Conservation (phyloP, 305 asterid genomes). For the Fraxinus angustifolia region DNA sequence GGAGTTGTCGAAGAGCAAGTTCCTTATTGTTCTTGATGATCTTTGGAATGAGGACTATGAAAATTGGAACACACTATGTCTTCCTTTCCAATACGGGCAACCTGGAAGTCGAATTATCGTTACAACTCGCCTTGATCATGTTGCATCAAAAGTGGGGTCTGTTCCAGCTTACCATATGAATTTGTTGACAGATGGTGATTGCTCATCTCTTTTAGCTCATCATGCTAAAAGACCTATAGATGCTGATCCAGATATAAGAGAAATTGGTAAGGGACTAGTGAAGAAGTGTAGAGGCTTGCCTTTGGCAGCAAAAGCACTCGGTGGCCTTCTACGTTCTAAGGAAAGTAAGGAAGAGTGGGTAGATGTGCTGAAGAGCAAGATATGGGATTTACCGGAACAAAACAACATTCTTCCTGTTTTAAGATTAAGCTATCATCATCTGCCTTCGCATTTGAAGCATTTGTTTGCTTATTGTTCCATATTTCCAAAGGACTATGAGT, state of each 20-base stretch:
- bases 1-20: slow-evolving; percentile 37
- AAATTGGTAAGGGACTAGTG: slow-evolving; percentile 40
- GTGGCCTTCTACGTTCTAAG: slow-evolving; percentile 44
- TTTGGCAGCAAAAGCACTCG: slow-evolving; percentile 59
- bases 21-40: slow-evolving; percentile 62
- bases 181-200: slow-evolving; percentile 34
- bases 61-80: slow-evolving; percentile 39
- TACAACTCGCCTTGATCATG: slow-evolving; percentile 50
- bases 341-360: slow-evolving; percentile 47
- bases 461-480: slow-evolving; percentile 55
- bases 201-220: slow-evolving; percentile 37
- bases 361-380: slow-evolving; percentile 42
- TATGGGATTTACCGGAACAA: slow-evolving; percentile 42
- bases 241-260: slow-evolving; percentile 27
- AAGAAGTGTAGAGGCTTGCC: slow-evolving; percentile 64
- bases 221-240: slow-evolving; percentile 36
- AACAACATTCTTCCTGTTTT: slow-evolving; percentile 40
- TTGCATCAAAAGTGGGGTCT: slow-evolving; percentile 45
- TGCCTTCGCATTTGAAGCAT: slow-evolving; percentile 49
- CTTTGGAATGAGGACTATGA: slow-evolving; percentile 51
- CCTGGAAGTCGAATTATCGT: slow-evolving; percentile 56
- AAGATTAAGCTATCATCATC: slow-evolving; percentile 50
- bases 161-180: slow-evolving; percentile 45
- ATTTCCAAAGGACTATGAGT: slow-evolving; percentile 55
- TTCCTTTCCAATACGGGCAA: slow-evolving; percentile 40